Base-by-base conservation (phyloP, 257 asterid species). In the Ilex aquifolium region DNA sequence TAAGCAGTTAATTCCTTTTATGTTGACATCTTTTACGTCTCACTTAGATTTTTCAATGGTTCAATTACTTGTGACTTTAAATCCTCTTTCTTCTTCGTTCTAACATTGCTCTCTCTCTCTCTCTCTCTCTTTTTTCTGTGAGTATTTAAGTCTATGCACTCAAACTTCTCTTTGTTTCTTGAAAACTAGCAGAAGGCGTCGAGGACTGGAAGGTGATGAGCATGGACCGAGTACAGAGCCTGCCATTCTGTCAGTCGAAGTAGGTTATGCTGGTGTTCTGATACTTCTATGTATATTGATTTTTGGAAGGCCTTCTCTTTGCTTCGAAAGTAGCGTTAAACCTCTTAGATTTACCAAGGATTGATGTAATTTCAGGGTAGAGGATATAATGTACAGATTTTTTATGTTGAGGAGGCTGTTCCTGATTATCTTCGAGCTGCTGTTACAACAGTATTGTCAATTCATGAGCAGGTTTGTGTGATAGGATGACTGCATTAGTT, bases 241-340 rank as follows among this genome's bases (percentile, higher is more conserved):
- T 64, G 91, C 96, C 55, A 92, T 89, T 71, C 82, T 92, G 49
- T 92, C 99, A 44, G 99, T 92, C 54, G 97, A 92, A 96, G 99
- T 86, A 80, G 55, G 58, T 55, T 61, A 57, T 60, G 14, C 53
- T 56, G 44, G 17, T 53, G 12, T 48, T 44, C 61, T 53, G 32
- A 49, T 65, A 39, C 52, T 32, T 44, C 8, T 17, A 13, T 27
- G 2, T 14, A 44, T 61, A 44, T 48, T 60, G 31, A 32, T 39
- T 57, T 71, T 57, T 60, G 56, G 31, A 49, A 36, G 42, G 42
- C 42, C 5, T 36, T 12, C 10, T 49, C 6, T 49, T 11, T 49
- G 54, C 1, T 49, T 49, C 54, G 13, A 49, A 49, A 3, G 14
- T 12, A 49, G 14, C 5, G 5, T n/a, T 49, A 49, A 12, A 49